A percentile compares a stretch with the other conserved stretches of the same genome.
phyloP scores from a whole-genome alignment of 177 flowering plant species.

The Vitis hybrid region DNA sequence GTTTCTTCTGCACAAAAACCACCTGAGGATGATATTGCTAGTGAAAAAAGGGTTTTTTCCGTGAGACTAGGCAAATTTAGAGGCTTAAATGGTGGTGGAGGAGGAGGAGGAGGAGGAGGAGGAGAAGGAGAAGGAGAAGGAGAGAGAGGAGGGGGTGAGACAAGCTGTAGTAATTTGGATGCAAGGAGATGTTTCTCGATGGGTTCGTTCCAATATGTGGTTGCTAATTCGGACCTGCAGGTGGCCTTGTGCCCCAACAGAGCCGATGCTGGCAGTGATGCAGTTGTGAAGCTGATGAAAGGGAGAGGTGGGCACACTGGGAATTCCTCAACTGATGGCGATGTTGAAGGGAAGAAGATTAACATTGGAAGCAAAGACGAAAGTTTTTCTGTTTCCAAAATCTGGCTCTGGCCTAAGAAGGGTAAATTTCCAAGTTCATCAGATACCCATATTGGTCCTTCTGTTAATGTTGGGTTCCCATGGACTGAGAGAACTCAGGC shows the following conservation, averaged over 20 bases:
- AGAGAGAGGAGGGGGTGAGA: constrained; percentile 34
- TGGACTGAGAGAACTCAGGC: constrained; percentile 23
- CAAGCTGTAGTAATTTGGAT: constrained; percentile 50
- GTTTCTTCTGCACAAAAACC: constrained; percentile 22
- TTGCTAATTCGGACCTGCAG: constrained; percentile 41
- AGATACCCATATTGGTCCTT: constrained; percentile 23
- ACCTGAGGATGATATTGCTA: constrained; percentile 22
- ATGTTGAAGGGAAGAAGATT: constrained; percentile 49
- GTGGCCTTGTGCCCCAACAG: constrained; percentile 33
- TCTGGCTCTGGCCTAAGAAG: constrained; percentile 69
- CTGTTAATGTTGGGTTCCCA: constrained; percentile 25
- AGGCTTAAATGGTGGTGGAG: constrained; percentile 24
- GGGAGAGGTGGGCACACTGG: constrained; percentile 20
- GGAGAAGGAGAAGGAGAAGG: constrained; percentile 8
- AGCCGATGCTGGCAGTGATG: constrained; percentile 4
- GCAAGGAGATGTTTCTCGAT: constrained; percentile 64
- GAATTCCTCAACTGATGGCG: constrained; percentile 22
- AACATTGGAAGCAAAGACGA: constrained; percentile 47
- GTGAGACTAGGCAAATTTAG: constrained; percentile 61
- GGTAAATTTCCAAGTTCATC: constrained; percentile 32
- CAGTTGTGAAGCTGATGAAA: constrained; percentile 17
- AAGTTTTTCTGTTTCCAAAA: constrained; percentile 70
- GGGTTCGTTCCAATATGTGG: constrained; percentile 68
- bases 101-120: constrained; percentile 6
- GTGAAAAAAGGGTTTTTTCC: constrained; percentile 45